Conservation (phyloP, 2,329 filamentous ascomycete genomes). For the Ascochyta clinopodiicola region DNA sequence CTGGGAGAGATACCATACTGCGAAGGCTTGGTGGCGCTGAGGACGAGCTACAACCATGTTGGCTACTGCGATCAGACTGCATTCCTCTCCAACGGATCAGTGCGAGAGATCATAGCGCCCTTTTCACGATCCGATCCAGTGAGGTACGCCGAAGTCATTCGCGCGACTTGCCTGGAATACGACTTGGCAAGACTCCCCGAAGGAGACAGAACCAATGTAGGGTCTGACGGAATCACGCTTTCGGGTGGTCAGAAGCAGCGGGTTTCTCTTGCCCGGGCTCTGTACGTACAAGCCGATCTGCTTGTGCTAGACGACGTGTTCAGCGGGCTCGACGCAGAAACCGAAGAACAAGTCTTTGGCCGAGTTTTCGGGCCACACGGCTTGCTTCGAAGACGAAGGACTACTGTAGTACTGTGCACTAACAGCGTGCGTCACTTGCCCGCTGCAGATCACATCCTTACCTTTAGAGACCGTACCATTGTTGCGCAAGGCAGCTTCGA, state of each 20-base stretch:
- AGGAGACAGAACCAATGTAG: conserved; percentile 51
- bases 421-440: conserved; percentile 18
- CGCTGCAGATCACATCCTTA: conserved; percentile 19
- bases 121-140: conserved; percentile 10
- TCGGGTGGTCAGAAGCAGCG: conserved; percentile 59
- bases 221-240: conserved; percentile 55
- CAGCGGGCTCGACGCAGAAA: conserved; percentile 55
- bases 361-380: conserved; percentile 51
- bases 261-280: conserved; percentile 56
- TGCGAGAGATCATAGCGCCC: conserved; percentile 23
- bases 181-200: conserved; percentile 15
- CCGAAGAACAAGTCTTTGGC: conserved; percentile 55
- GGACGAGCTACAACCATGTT: conserved; percentile 23
- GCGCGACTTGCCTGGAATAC: conserved; percentile 4
- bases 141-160: conserved; percentile 23
- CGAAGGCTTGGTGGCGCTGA: conserved; percentile 27
- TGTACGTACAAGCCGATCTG: conserved; percentile 53
- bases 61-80: conserved; percentile 51
- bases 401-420: conserved; percentile 26
- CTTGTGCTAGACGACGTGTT: conserved; percentile 58
- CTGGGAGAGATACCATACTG: conserved; percentile 43
- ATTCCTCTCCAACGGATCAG: conserved; percentile 23
- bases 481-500: conserved; percentile 45
- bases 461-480: conserved; percentile 11
- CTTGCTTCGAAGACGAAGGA: conserved; percentile 45